phyloP scores from a whole-genome alignment of 2,329 filamentous ascomycete species.

The Stromatinia cepivora region DNA sequence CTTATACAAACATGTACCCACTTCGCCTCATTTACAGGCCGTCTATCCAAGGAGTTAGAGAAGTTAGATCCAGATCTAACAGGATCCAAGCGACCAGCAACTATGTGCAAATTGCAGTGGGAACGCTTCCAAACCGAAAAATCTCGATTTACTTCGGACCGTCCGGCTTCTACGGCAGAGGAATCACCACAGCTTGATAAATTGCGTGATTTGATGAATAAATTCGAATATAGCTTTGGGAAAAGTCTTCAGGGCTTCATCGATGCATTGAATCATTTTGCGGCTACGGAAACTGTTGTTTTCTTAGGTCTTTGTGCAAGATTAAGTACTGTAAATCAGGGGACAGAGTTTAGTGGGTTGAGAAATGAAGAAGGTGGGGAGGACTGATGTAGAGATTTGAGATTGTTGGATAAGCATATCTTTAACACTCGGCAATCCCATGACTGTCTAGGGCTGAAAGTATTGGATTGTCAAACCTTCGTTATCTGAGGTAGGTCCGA shows the following conservation, averaged over 20 bases:
- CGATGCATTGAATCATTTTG: slow-evolving; percentile 94
- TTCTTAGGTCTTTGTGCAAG: slow-evolving; percentile 89
- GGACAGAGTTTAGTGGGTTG: slow-evolving; percentile 53
- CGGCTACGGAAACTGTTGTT: slow-evolving; percentile 81
- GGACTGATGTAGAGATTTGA: neutral
- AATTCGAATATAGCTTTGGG: slow-evolving; percentile 92
- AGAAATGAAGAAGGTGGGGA: slow-evolving; percentile 56
- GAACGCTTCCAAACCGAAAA: slow-evolving; percentile 48
- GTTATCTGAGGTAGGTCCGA: no score
- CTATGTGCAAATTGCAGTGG: slow-evolving; percentile 63
- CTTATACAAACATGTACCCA: slow-evolving; percentile 93
- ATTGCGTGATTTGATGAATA: slow-evolving; percentile 79
- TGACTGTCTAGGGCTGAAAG: no score
- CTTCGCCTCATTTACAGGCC: slow-evolving; percentile 87
- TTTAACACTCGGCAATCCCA: no score
- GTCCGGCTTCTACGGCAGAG: slow-evolving; percentile 22
- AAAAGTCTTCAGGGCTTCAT: slow-evolving; percentile 89
- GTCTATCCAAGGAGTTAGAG: slow-evolving; percentile 79
- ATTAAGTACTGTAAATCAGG: slow-evolving; percentile 78
- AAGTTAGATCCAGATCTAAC: slow-evolving; percentile 80
- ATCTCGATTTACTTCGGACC: slow-evolving; percentile 41
- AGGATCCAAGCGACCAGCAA: slow-evolving; percentile 54
- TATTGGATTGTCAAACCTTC: no score
- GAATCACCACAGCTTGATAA: slow-evolving; percentile 36
- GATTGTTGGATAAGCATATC: no score